phyloP scores from a whole-genome alignment of 2,329 filamentous ascomycete genomes.

The Sarocladium oryzae region DNA sequence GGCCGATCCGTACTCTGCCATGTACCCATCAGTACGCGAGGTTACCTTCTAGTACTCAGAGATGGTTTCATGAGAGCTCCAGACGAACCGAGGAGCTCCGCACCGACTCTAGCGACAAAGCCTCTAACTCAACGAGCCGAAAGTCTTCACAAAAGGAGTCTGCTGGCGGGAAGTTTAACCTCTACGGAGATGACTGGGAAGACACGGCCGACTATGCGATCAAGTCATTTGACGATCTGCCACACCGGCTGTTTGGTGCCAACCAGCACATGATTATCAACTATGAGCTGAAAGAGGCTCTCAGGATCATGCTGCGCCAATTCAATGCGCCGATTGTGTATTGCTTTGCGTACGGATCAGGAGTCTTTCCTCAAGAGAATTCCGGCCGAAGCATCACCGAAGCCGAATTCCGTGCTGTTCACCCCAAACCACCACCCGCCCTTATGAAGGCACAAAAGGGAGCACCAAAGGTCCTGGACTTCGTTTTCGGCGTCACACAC shows the following conservation, averaged over 20 bases:
- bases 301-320: conserved; percentile 82
- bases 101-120: not conserved
- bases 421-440: conserved; percentile 74
- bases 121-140: conserved; percentile 10
- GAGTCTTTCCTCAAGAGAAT: conserved; percentile 78
- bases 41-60: not conserved
- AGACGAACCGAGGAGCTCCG: not conserved
- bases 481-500: conserved; percentile 92
- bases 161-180: conserved; percentile 25
- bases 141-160: conserved; percentile 19
- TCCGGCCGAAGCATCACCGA: conserved; percentile 48
- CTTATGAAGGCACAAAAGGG: conserved; percentile 81
- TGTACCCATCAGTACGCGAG: not conserved
- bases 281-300: conserved; percentile 85
- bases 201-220: conserved; percentile 35
- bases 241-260: conserved; percentile 64
- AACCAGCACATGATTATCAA: conserved; percentile 98
- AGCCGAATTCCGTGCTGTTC: conserved; percentile 56
- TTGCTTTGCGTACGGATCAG: conserved; percentile 94
- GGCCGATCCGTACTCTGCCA: not conserved
- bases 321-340: conserved; percentile 93
- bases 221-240: conserved; percentile 37
- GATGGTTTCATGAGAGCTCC: not conserved
- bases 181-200: conserved; percentile 37
- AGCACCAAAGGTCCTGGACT: conserved; percentile 94